Base-by-base conservation (phyloP, 805 yeast species). In the Zygosaccharomyces bailii region DNA sequence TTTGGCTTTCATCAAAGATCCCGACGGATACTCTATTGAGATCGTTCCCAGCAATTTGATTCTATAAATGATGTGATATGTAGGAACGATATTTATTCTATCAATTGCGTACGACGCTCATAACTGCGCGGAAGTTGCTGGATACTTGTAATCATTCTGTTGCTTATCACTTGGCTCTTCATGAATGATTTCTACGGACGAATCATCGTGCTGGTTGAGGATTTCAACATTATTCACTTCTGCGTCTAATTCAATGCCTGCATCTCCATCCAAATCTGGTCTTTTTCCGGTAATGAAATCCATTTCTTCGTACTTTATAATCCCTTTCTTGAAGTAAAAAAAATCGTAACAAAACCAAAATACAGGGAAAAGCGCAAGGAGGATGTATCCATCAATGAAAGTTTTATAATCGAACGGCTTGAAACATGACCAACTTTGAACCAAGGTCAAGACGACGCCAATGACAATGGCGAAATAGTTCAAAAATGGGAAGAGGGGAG, bases 1-100 rank as follows among this genome's bases (percentile, higher is more conserved):
- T 44, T 69, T 84, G 62, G 97, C 87, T 2, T 84, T 87, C 55
- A 64, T 91, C 44, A 71, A 73, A 47, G 99, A 91, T 60, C 97
- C 97, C 10, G 98, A 91, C 67, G 88, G 89, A 60, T 93, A 91
- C 71, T 75, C 82, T 46, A 72, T 91, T 55, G 96, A 89, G 69
- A 74, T 90, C 43, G 67, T 84, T 38, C 78, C 81, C 42, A 62
- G 67, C 34, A 66, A 49, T 10, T 35, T 54, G 16, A 32, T 33
- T n/a, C 45, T 50, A n/a, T 52, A 23, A 44, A 35, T 16, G 13
- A 17, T 10, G 18, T n/a, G n/a, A n/a, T n/a, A n/a, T n/a, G n/a
- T n/a, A n/a, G n/a, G n/a, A n/a, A n/a, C n/a, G n/a, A n/a, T n/a
- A n/a, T n/a, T n/a, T n/a, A n/a, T n/a, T n/a, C n/a, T n/a, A n/a